Evolutionary conservation across 331 rosid species (phyloP).

Genomic region (Rosa hybrid): DNA sequence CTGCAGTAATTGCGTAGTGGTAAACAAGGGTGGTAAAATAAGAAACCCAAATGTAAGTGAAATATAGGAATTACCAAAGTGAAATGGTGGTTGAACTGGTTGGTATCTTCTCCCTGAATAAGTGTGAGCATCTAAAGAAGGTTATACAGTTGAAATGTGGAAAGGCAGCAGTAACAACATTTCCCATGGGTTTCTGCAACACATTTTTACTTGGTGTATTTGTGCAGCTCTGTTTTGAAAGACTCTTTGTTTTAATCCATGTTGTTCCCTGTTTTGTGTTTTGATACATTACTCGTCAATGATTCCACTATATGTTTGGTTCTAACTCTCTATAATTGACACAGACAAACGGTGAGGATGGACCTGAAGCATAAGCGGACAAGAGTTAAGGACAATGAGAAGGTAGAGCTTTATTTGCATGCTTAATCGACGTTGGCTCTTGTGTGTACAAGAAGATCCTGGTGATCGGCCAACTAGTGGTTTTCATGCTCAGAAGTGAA

Average conservation of each 20-base stretch:
- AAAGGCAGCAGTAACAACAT: slow-evolving; percentile 9
- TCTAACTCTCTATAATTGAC: too few relatives aligned
- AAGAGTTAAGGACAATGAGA: too few relatives aligned
- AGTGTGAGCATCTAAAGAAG: neutral
- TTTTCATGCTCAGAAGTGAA: slow-evolving; percentile 49
- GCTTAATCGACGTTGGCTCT: too few relatives aligned
- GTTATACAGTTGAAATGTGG: slow-evolving; percentile 34
- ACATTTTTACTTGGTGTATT: neutral
- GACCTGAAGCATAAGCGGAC: too few relatives aligned
- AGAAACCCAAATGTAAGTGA: neutral
- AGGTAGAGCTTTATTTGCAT: too few relatives aligned
- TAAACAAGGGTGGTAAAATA: neutral
- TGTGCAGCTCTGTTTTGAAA: neutral
- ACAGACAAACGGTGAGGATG: too few relatives aligned
- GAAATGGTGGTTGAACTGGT: neutral
- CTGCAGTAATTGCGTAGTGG: neutral
- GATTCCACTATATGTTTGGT: too few relatives aligned
- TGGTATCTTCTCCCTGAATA: neutral
- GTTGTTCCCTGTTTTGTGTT: too few relatives aligned
- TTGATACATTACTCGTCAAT: too few relatives aligned
- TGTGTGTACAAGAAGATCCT: slow-evolving; percentile 67
- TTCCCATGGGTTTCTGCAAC: slow-evolving; percentile 39
- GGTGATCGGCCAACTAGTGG: slow-evolving; percentile 47
- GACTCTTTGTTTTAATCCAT: too few relatives aligned
- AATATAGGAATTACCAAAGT: slow-evolving; percentile 8